Percentiles rank a stretch among this genome's conserved stretches.
Evolutionary conservation across 768 basidiomycete genomes (phyloP).

Genomic region (Clathrus columnatus): DNA sequence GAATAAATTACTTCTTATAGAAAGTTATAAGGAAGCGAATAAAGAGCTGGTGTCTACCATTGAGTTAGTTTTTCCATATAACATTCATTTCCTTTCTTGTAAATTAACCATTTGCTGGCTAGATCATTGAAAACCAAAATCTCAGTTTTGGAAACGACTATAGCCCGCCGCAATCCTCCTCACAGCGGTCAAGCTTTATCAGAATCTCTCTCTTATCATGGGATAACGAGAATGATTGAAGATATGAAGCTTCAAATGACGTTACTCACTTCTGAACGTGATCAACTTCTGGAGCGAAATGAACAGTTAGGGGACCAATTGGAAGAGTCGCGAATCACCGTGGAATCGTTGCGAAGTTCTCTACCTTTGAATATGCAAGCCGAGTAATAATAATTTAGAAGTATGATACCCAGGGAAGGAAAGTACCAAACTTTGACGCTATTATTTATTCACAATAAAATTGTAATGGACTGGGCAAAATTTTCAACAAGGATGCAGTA

Average conservation of each 20-base stretch:
- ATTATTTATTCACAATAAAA: too few relatives aligned
- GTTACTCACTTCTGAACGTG: conserved; percentile 28
- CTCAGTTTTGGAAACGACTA: conserved; percentile 50
- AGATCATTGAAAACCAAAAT: conserved; percentile 37
- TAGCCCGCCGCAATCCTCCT: conserved; percentile 37
- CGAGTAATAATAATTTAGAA: not conserved
- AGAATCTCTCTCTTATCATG: too few relatives aligned
- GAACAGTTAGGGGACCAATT: conserved; percentile 41
- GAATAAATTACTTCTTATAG: conserved; percentile 58
- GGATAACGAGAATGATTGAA: not conserved
- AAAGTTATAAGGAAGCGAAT: conserved; percentile 48
- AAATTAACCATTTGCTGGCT: not conserved
- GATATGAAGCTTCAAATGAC: not conserved
- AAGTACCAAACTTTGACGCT: too few relatives aligned
- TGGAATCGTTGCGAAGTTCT: conserved; percentile 32
- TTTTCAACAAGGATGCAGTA: too few relatives aligned
- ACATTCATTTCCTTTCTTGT: conserved; percentile 3
- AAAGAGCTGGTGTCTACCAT: conserved; percentile 46
- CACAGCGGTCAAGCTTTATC: conserved; percentile 32
- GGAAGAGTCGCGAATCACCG: conserved; percentile 62
- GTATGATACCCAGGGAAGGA: not conserved
- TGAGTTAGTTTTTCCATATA: conserved; percentile 34
- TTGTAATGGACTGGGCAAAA: too few relatives aligned
- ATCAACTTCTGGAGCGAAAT: conserved; percentile 51
- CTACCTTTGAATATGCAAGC: not conserved